Evolutionary conservation across 139 green algal genomes (phyloP).

Genomic region (Chlorella sorokiniana): DNA sequence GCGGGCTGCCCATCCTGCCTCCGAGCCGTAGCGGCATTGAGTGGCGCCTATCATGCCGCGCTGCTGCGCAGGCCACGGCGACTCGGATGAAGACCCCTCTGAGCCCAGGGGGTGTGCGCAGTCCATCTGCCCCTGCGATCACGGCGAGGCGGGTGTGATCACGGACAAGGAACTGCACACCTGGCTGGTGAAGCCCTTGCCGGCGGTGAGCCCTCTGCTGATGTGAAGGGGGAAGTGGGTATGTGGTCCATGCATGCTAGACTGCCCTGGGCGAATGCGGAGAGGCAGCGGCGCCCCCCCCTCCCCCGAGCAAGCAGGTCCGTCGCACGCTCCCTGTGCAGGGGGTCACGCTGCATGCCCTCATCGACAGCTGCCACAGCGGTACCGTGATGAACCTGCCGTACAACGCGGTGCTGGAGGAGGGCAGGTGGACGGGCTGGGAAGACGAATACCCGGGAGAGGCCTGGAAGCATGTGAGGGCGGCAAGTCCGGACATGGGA

Average conservation of each 20-base stretch:
- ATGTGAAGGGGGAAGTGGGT: background rate
- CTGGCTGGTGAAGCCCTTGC: background rate
- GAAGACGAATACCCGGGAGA: constrained; percentile 10
- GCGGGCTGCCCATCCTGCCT: background rate
- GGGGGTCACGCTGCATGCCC: background rate
- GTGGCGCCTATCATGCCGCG: background rate
- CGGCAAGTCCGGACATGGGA: too few species aligned
- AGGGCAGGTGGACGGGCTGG: background rate
- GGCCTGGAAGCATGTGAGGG: background rate
- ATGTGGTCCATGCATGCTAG: background rate
- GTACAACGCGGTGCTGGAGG: background rate
- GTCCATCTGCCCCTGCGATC: constrained; percentile 21
- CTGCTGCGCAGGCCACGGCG: constrained; percentile 10
- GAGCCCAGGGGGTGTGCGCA: constrained; percentile 2
- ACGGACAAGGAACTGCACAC: background rate
- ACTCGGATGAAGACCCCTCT: background rate
- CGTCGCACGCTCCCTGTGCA: background rate
- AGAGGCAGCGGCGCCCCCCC: background rate
- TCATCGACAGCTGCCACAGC: constrained; percentile 8
- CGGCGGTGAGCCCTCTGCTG: background rate
- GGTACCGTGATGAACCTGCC: constrained; percentile 30
- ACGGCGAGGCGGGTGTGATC: background rate
- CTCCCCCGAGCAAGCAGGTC: background rate
- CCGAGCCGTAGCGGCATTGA: background rate
- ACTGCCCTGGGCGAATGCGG: background rate